phyloP scores from a whole-genome alignment of 75 land plant genomes.

The Picea sitchensis region DNA sequence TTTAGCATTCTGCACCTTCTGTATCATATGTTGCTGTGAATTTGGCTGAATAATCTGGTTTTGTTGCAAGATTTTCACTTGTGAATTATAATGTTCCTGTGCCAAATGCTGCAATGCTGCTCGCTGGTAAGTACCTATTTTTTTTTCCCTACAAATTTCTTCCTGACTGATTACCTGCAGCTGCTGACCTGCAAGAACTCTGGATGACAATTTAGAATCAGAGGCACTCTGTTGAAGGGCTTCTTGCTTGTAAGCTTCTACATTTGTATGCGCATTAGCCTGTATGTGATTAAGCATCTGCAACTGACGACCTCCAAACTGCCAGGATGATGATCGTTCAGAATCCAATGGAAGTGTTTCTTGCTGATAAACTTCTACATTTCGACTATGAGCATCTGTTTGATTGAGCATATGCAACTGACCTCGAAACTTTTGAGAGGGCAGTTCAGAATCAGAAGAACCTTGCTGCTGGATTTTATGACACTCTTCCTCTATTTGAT shows the following conservation, averaged over 20 bases:
- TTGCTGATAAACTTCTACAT: neutral
- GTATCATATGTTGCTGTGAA: neutral
- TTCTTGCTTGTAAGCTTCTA: slow-evolving; percentile 2
- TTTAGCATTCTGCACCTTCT: neutral
- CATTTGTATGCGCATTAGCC: neutral
- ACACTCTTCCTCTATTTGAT: neutral
- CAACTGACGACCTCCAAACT: neutral
- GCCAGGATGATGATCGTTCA: neutral
- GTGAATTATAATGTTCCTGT: neutral
- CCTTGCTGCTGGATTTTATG: neutral
- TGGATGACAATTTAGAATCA: neutral
- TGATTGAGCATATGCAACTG: neutral
- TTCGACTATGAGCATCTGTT: neutral
- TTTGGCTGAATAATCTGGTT: neutral
- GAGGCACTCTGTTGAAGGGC: neutral
- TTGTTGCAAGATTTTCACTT: slow-evolving; percentile 2
- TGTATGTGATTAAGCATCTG: neutral
- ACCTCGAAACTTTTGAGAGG: neutral
- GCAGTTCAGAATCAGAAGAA: slow-evolving; percentile 1
- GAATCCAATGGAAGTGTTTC: neutral
- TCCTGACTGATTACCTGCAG: neutral
- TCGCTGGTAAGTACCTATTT: neutral
- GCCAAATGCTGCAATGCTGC: neutral
- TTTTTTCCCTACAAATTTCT: neutral
- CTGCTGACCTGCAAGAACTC: neutral